Evolutionary conservation across 495 filamentous ascomycete genomes (phyloP).

Genomic region (Cetradonia linearis): DNA sequence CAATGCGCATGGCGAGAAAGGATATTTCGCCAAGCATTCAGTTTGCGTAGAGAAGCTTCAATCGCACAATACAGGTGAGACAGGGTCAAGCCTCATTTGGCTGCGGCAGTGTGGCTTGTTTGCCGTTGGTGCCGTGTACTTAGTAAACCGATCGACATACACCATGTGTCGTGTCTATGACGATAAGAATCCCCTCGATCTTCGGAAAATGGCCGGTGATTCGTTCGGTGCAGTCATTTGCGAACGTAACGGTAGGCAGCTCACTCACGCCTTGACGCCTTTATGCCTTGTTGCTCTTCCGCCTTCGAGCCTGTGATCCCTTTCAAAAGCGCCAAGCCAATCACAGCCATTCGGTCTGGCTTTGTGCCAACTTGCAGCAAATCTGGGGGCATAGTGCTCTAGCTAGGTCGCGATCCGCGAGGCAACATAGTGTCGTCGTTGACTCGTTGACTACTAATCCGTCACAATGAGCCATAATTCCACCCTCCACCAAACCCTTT

Average conservation of each 20-base stretch:
- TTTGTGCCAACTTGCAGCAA: not conserved
- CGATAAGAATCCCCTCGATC: conserved; percentile 3
- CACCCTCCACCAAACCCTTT: not conserved
- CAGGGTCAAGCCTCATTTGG: not conserved
- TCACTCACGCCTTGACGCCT: not conserved
- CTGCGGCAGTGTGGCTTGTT: not conserved
- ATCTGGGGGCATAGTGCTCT: not conserved
- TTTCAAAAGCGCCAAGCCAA: not conserved
- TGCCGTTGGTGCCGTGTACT: too few relatives aligned
- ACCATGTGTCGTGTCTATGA: too few relatives aligned
- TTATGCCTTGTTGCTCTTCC: too few relatives aligned
- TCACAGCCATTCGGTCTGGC: not conserved
- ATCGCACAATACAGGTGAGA: too few relatives aligned
- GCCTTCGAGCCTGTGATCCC: not conserved
- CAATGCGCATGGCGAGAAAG: too few relatives aligned
- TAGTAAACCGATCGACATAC: too few relatives aligned
- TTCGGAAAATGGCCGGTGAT: conserved; percentile 1
- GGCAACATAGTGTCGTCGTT: conserved; percentile 10
- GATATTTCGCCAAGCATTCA: too few relatives aligned
- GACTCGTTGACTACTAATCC: conserved; percentile 4
- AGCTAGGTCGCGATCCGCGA: not conserved
- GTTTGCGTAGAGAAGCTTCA: too few relatives aligned
- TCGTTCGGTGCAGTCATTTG: not conserved
- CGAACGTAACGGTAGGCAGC: not conserved
- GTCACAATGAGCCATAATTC: not conserved